These are phyloP conservation scores for Ricinus communis DNA, from an alignment of 345 rosid species.

Conservation along the genomic window DNA sequence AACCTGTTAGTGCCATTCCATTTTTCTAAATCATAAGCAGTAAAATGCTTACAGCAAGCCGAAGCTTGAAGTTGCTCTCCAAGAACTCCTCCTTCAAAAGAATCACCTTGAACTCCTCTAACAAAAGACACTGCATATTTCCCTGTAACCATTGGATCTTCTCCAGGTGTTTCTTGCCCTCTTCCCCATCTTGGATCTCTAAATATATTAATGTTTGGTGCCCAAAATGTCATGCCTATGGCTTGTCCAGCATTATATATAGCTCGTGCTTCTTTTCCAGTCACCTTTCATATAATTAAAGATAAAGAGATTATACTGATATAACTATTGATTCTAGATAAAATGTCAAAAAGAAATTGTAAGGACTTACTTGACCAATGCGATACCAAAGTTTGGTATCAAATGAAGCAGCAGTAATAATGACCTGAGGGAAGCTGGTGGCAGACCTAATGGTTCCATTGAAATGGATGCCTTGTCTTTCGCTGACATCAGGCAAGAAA, in stretches of 20 bases:
- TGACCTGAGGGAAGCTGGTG: constrained; percentile 91
- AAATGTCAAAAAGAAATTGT: too few species aligned
- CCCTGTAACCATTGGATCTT: constrained; percentile 28
- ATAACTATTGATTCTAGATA: too few species aligned
- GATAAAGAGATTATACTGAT: too few species aligned
- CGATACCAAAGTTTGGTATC: constrained; percentile 68
- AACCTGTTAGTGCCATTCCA: constrained; percentile 30
- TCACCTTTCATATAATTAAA: constrained; percentile 14
- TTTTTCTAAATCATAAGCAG: constrained; percentile 36
- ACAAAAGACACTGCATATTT: constrained; percentile 31
- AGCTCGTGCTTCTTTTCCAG: constrained; percentile 30
- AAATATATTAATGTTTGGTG: constrained; percentile 34
- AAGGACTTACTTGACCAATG: constrained; percentile 61
- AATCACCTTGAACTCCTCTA: constrained; percentile 34
- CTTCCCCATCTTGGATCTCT: constrained; percentile 38
- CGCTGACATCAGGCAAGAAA: constrained; percentile 36
- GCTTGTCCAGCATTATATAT: constrained; percentile 32
- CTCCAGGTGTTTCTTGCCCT: constrained; percentile 36
- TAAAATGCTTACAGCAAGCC: constrained; percentile 36
- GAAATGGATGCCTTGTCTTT: constrained; percentile 70
- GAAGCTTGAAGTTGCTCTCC: constrained; percentile 32
- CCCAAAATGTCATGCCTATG: constrained; percentile 36
- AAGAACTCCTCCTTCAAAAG: constrained; percentile 28
- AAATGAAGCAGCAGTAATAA: constrained; percentile 75
- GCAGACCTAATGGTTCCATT: constrained; percentile 58